phyloP scores from a whole-genome alignment of 768 basidiomycete species.

The Lactarius deliciosus region DNA sequence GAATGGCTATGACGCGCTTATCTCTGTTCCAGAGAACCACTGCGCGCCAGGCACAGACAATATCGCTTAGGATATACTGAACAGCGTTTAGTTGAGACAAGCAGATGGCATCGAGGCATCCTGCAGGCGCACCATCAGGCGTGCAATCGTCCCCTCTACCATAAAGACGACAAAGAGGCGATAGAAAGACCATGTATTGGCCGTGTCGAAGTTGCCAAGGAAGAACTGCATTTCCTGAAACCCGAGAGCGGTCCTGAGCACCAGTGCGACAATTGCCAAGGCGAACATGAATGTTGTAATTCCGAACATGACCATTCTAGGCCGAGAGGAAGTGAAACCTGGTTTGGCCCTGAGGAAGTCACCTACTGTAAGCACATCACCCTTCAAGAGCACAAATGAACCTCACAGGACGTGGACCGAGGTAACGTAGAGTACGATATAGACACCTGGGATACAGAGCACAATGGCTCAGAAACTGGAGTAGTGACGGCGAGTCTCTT shows the following conservation, averaged over 20 bases:
- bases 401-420: neutral
- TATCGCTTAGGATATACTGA: no score
- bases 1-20: neutral
- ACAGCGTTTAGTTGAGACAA: no score
- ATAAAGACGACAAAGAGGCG: no score
- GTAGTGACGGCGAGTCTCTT: neutral
- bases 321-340: neutral
- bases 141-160: no score
- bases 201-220: no score
- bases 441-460: neutral
- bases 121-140: no score
- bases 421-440: neutral
- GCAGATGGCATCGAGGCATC: no score
- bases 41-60: slow-evolving; percentile 4
- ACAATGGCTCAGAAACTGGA: neutral
- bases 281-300: slow-evolving; percentile 1
- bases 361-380: neutral
- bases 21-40: slow-evolving; percentile 6
- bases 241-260: neutral
- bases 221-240: neutral
- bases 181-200: no score
- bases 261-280: neutral
- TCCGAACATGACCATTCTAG: neutral
- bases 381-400: neutral
- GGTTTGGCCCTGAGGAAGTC: neutral